A percentile compares a stretch with the other conserved stretches of the same genome.
Evolutionary conservation across 345 rosid species (phyloP).

Genomic region (thale cress (Arabidopsis thaliana)): TAIR10.1 NC_003076.8:24036501-24037000

Average conservation of each 20-base stretch:
- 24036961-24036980: not conserved
- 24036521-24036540: too few relatives aligned
- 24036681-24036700: not conserved
- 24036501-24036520: too few relatives aligned
- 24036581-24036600: not conserved
- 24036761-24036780: constrained; percentile 12
- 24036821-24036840: constrained; percentile 19
- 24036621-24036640: constrained; percentile 44
- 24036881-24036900: constrained; percentile 37
- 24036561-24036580: not conserved
- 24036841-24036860: constrained; percentile 24
- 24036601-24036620: constrained; percentile 45
- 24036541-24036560: too few relatives aligned
- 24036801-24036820: not conserved
- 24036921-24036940: not conserved
- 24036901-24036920: not conserved
- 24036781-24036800: not conserved
- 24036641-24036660: not conserved
- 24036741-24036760: constrained; percentile 27
- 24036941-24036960: not conserved
- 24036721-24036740: constrained; percentile 30
- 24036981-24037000: not conserved
- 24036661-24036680: constrained; percentile 9
- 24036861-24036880: constrained; percentile 43
- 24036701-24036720: constrained; percentile 24